These are phyloP conservation scores for Termitomyces sp. DNA, from an alignment of 768 basidiomycete species.

Conservation along the genomic window DNA sequence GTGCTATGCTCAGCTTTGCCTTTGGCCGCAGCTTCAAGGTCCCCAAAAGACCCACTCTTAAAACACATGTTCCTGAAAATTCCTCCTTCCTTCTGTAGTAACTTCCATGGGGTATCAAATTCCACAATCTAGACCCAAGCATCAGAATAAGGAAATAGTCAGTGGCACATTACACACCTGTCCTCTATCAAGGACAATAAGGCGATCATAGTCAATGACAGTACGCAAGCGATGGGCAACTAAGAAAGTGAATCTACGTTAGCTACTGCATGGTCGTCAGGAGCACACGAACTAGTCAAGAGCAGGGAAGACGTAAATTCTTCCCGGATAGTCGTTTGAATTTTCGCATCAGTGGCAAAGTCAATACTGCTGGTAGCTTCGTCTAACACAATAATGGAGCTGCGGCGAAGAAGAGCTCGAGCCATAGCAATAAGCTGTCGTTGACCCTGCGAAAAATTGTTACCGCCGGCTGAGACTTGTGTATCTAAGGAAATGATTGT, in stretches of 20 bases:
- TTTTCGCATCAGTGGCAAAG: conserved; percentile 85
- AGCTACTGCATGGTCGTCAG: neutral
- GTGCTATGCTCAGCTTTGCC: conserved; percentile 7
- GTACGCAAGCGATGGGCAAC: conserved; percentile 75
- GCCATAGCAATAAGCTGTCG: conserved; percentile 86
- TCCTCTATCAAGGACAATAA: conserved; percentile 78
- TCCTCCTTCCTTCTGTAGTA: conserved; percentile 58
- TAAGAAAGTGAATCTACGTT: conserved; percentile 12
- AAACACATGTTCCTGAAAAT: conserved; percentile 29
- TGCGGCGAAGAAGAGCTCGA: conserved; percentile 66
- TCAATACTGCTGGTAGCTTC: conserved; percentile 87
- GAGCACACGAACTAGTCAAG: conserved; percentile 51
- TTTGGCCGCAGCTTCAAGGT: conserved; percentile 18
- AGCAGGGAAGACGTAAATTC: conserved; percentile 76
- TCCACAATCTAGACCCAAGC: conserved; percentile 41
- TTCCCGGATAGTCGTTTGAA: conserved; percentile 81
- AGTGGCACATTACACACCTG: conserved; percentile 24
- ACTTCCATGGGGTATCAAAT: conserved; percentile 67
- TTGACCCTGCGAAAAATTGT: conserved; percentile 92
- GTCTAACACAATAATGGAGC: conserved; percentile 71
- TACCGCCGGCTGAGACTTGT: conserved; percentile 78
- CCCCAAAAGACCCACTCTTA: conserved; percentile 20
- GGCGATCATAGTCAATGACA: conserved; percentile 75
- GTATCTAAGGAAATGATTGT: conserved; percentile 63
- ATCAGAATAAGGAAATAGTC: neutral